Percentiles rank a stretch among this genome's conserved stretches.
Conservation (phyloP, 1,284 basidiomycete genomes). For the Polyporus tsugae region DNA sequence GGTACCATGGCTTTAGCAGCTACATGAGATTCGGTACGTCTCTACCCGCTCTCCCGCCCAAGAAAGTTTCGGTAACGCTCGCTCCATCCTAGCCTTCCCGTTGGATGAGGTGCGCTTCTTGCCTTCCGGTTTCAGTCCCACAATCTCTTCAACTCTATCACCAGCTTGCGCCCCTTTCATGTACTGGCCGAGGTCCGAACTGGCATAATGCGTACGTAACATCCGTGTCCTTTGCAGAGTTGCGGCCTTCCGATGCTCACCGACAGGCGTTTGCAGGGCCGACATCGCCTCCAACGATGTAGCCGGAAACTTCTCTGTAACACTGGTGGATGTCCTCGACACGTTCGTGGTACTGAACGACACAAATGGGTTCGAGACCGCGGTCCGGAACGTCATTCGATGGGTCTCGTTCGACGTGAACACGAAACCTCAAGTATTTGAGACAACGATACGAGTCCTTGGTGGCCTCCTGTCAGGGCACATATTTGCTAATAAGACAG, state of each 20-base stretch:
- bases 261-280: conserved; percentile 48
- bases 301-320: conserved; percentile 86
- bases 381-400: conserved; percentile 77
- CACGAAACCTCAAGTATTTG: conserved; percentile 91
- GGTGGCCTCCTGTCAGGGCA: conserved; percentile 91
- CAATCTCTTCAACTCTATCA: conserved; percentile 4
- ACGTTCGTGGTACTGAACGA: conserved; percentile 84
- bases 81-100: conserved; percentile 70
- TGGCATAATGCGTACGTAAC: conserved; percentile 76
- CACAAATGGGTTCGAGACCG: conserved; percentile 74
- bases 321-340: conserved; percentile 84
- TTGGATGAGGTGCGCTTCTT: conserved; percentile 69
- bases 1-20: conserved; percentile 84
- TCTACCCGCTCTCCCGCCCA: neutral
- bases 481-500: conserved; percentile 74
- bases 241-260: neutral
- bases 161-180: conserved; percentile 88
- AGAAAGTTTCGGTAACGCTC: neutral
- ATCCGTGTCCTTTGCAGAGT: neutral
- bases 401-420: conserved; percentile 89
- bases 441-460: conserved; percentile 89
- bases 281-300: conserved; percentile 86
- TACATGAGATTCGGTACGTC: conserved; percentile 81
- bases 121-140: neutral
- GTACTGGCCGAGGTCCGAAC: conserved; percentile 83